Conservation (phyloP, 345 rosid genomes). For the Psidium guajava region DNA sequence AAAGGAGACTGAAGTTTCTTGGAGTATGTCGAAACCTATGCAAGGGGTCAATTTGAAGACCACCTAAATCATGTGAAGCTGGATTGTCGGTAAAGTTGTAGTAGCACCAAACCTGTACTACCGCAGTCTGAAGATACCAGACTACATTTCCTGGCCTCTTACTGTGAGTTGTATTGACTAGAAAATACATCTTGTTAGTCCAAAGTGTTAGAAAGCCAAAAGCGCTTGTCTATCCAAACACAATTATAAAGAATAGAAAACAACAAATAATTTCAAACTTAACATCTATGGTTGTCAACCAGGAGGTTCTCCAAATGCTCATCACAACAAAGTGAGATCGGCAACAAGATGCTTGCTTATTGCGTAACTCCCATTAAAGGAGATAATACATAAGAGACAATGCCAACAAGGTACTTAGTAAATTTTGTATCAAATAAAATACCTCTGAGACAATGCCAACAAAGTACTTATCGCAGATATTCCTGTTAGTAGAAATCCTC, state of each 20-base stretch:
- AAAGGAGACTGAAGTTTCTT: neutral
- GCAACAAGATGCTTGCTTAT: neutral
- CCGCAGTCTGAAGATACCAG: neutral
- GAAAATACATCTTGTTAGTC: neutral
- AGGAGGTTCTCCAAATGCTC: neutral
- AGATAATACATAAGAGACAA: neutral
- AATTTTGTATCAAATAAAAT: neutral
- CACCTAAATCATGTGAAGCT: neutral
- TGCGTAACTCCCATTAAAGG: neutral
- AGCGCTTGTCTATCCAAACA: neutral
- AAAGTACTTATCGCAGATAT: neutral
- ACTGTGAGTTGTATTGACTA: neutral
- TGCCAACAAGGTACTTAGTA: neutral
- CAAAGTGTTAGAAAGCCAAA: neutral
- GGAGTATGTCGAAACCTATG: neutral
- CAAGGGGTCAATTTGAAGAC: neutral
- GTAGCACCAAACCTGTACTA: neutral
- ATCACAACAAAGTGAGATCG: neutral
- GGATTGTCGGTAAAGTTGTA: neutral
- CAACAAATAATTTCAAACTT: neutral
- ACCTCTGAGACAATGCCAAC: neutral
- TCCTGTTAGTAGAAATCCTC: neutral
- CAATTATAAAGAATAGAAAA: neutral
- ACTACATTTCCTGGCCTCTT: neutral
- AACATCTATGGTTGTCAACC: neutral